Evolutionary conservation across 2,329 filamentous ascomycete genomes (phyloP), one percentile per base, ranked within the genome.

Genomic region (Bipolaris victoriae): DNA sequence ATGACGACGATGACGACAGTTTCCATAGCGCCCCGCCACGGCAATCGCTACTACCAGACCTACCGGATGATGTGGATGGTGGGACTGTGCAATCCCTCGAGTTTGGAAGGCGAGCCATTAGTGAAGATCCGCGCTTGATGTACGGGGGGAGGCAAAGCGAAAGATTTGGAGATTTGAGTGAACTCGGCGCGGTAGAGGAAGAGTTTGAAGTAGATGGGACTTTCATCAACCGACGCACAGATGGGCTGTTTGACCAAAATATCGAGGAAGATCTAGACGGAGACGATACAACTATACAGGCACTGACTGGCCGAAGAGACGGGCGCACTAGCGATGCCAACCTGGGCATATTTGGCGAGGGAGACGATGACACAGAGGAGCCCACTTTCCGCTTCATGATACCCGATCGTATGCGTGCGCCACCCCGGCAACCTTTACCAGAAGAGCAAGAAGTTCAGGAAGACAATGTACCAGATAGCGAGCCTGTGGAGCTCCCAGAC

Each of bases 131-230:
- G 6, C 65, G 72, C 11, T 77, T 45, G 74, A 79, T 70, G 70
- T 81, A 58, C 76, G 77, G 16, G 57, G 77, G 79, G 57, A 80
- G 82, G 57, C 68, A 83, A 46, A 84, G 82, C 63, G 83, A 84
- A 56, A 75, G 80, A 54, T 84, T 84, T 62, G 81, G 75, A 1
- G 81, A 82, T 52, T 60, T 80, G 45, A 80, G 78, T 16, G 75
- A 76, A 31, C 57, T 77, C 2, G 73, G 69, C 7, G 63, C 70
- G 9, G 71, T 74, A 15, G 70, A 67, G 4, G 73, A 74, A 45
- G 75, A 74, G 37, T 72, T 64, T 47, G 75, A 79, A 52, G 58
- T 81, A 7, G 80, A 81, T 50, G 78, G 79, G 11, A 78, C 75
- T 1, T 79, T 76, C 39, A 73, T 74, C 45, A 75, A 70, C 40